Evolutionary conservation across 1,139 yeast species (phyloP).

Genomic region (Geotrichum reessii): DNA sequence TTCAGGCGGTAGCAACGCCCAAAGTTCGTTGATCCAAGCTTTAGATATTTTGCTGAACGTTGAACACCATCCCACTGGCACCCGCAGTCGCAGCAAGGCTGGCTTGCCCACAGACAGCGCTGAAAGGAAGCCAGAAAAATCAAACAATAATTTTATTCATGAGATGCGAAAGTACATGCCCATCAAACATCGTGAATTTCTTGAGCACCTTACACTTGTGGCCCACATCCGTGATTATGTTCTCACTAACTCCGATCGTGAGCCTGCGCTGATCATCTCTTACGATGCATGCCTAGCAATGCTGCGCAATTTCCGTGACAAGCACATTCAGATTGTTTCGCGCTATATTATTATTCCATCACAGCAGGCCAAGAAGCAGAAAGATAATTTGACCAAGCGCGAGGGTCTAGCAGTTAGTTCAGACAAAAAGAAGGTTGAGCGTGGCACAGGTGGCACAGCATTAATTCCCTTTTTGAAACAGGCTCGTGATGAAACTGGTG

Average conservation of each 20-base stretch:
- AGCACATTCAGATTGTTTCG: slow-evolving; percentile 87
- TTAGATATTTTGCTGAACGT: slow-evolving; percentile 72
- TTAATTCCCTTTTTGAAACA: slow-evolving; percentile 87
- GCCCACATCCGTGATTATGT: slow-evolving; percentile 65
- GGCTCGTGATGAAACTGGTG: slow-evolving; percentile 93
- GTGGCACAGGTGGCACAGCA: slow-evolving; percentile 94
- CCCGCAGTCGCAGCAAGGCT: slow-evolving; percentile 29
- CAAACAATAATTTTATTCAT: slow-evolving; percentile 57
- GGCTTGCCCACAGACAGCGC: slow-evolving; percentile 12
- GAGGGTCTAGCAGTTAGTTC: slow-evolving; percentile 33
- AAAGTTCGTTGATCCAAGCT: slow-evolving; percentile 81
- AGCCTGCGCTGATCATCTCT: slow-evolving; percentile 59
- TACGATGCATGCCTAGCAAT: slow-evolving; percentile 89
- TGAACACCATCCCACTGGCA: slow-evolving; percentile 74
- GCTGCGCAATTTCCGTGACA: slow-evolving; percentile 83
- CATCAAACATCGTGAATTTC: slow-evolving; percentile 68
- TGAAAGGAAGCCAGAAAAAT: slow-evolving; percentile 18
- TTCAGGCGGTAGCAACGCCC: slow-evolving; percentile 94
- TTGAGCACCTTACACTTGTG: slow-evolving; percentile 51
- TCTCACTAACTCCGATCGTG: slow-evolving; percentile 36
- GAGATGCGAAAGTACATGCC: slow-evolving; percentile 93
- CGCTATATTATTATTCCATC: slow-evolving; percentile 81
- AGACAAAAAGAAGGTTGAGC: slow-evolving; percentile 35
- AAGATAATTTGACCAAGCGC: slow-evolving; percentile 25
- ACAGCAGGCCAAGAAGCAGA: slow-evolving; percentile 31